Conservation (phyloP, 2,329 filamentous ascomycete genomes). For the Talaromyces sp. region DNA sequence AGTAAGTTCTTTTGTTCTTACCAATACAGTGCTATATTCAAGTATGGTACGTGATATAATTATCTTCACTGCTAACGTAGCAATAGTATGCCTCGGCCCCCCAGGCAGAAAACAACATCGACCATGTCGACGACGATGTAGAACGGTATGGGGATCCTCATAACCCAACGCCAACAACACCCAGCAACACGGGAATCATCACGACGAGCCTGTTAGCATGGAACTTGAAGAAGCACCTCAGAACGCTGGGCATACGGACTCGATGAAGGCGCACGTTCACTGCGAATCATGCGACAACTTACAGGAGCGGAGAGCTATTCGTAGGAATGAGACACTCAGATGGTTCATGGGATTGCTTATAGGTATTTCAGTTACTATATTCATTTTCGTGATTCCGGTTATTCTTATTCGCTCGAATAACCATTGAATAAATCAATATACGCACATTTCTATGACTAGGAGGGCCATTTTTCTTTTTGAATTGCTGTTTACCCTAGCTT, state of each 20-base stretch:
- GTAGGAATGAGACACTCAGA: too few species aligned
- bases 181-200: not conserved
- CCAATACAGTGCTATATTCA: not conserved
- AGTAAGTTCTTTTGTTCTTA: not conserved
- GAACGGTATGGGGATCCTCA: not conserved
- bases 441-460: too few species aligned
- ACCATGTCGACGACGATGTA: not conserved
- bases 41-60: not conserved
- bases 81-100: not conserved
- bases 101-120: not conserved
- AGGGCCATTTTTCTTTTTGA: not conserved
- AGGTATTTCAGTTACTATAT: too few species aligned
- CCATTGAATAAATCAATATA: too few species aligned
- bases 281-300: constrained; percentile 6
- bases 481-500: not conserved
- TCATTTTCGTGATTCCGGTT: too few species aligned
- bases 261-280: not conserved
- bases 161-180: not conserved
- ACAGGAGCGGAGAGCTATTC: constrained; percentile 1
- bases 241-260: not conserved
- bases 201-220: not conserved
- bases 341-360: too few species aligned
- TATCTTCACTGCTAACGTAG: not conserved
- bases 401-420: too few species aligned
- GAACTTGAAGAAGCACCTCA: not conserved